phyloP scores from a whole-genome alignment of 345 rosid species.

The Salix udensis region DNA sequence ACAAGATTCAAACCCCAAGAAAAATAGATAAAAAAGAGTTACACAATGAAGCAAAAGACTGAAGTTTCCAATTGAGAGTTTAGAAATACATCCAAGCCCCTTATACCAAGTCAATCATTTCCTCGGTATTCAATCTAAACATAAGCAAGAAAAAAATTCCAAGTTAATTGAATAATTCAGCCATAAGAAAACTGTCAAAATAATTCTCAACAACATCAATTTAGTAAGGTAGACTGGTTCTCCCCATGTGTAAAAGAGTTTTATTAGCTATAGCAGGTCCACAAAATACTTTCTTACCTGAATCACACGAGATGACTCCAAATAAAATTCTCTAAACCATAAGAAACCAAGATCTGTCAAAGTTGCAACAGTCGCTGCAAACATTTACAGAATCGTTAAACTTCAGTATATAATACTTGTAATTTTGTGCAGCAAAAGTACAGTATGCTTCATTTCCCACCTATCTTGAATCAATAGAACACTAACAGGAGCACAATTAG shows the following conservation, averaged over 20 bases:
- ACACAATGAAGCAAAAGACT: background rate
- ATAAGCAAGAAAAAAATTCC: background rate
- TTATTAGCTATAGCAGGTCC: background rate
- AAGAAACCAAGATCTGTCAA: conserved; percentile 95
- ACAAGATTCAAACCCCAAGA: background rate
- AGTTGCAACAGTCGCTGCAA: conserved; percentile 75
- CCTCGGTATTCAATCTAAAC: background rate
- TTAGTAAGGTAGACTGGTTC: background rate
- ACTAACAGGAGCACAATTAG: background rate
- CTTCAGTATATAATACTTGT: background rate
- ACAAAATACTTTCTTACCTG: conserved; percentile 51
- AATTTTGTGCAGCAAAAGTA: background rate
- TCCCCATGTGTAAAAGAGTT: background rate
- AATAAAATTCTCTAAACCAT: conserved; percentile 98
- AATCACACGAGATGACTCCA: conserved; percentile 99
- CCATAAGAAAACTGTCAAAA: too few species aligned
- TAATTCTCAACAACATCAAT: background rate
- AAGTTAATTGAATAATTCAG: background rate
- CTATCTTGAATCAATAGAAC: background rate
- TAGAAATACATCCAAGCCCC: background rate
- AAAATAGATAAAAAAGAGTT: background rate
- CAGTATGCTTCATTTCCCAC: background rate
- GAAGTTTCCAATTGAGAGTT: background rate
- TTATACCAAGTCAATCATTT: background rate
- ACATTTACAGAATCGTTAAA: conserved; percentile 22